Evolutionary conservation across 192 early-diverging fungal genomes (phyloP).

Genomic region (Cetraspora pellucida): DNA sequence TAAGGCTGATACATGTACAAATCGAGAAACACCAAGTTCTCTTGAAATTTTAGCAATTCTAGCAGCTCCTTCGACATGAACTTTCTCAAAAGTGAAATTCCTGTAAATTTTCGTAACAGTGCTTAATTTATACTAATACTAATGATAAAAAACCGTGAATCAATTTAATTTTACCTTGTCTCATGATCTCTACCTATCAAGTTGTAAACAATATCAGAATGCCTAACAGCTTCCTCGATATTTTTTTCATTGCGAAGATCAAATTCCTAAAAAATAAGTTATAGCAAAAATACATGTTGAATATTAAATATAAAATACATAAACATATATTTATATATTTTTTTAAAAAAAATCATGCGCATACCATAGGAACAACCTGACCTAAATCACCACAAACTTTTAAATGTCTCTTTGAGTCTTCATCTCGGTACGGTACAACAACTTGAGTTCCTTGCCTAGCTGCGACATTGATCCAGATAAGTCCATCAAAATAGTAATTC

Average conservation of each 20-base stretch:
- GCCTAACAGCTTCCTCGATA: constrained; percentile 81
- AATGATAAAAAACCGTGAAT: constrained; percentile 8
- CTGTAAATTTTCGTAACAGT: constrained; percentile 41
- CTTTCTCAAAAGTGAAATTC: constrained; percentile 86
- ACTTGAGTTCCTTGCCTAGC: constrained; percentile 88
- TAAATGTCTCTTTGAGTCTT: constrained; percentile 84
- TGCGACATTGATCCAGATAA: constrained; percentile 33
- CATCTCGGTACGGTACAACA: constrained; percentile 85
- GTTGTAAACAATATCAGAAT: constrained; percentile 96
- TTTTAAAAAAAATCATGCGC: neutral
- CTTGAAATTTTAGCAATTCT: constrained; percentile 75
- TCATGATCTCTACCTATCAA: constrained; percentile 89
- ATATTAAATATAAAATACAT: constrained; percentile 30
- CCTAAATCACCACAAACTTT: constrained; percentile 95
- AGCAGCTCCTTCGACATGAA: constrained; percentile 84
- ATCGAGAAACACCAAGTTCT: constrained; percentile 79
- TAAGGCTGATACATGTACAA: constrained; percentile 90
- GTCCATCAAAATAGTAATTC: neutral
- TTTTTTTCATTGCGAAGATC: constrained; percentile 85
- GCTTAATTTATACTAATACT: neutral
- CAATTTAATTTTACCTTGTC: constrained; percentile 68
- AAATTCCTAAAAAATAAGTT: constrained; percentile 65
- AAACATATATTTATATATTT: neutral
- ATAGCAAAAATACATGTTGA: neutral
- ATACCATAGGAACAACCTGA: constrained; percentile 82